phyloP scores from a whole-genome alignment of 2,329 filamentous ascomycete genomes.

The Fusarium mexicanum region DNA sequence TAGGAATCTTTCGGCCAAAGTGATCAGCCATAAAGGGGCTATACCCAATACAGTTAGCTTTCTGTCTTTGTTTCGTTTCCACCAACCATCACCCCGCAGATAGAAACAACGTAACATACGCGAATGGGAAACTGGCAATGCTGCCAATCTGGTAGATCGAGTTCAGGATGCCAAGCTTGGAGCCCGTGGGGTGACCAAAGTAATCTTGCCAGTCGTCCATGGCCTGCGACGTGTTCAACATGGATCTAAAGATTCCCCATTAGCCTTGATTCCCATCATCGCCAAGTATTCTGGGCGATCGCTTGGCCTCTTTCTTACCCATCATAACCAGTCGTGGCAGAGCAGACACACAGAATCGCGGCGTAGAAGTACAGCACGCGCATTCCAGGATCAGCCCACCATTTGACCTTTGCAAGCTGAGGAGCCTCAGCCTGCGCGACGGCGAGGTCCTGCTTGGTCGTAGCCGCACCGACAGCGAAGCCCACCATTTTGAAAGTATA shows the following conservation, averaged over 20 bases:
- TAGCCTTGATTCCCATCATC: not conserved
- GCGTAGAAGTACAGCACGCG: constrained; percentile 60
- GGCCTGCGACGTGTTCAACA: constrained; percentile 68
- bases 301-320: constrained; percentile 44
- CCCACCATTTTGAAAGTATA: not conserved
- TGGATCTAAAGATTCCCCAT: constrained; percentile 33
- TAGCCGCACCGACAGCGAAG: constrained; percentile 8
- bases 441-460: constrained; percentile 41
- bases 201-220: constrained; percentile 63
- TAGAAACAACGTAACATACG: not conserved
- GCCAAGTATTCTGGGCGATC: not conserved
- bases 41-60: not conserved
- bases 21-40: constrained; percentile 52
- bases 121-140: constrained; percentile 21
- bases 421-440: constrained; percentile 57
- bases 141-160: constrained; percentile 62
- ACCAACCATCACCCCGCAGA: not conserved
- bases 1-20: constrained; percentile 55
- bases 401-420: constrained; percentile 63
- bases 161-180: constrained; percentile 58
- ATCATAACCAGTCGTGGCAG: constrained; percentile 70
- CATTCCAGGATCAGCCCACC: constrained; percentile 66
- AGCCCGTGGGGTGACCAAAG: constrained; percentile 51
- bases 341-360: constrained; percentile 64
- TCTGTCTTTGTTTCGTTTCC: not conserved